A percentile compares a stretch with the other conserved stretches of the same genome.
phyloP scores from a whole-genome alignment of 371 early-diverging fungal species.

The Apophysomyces elegans region DNA sequence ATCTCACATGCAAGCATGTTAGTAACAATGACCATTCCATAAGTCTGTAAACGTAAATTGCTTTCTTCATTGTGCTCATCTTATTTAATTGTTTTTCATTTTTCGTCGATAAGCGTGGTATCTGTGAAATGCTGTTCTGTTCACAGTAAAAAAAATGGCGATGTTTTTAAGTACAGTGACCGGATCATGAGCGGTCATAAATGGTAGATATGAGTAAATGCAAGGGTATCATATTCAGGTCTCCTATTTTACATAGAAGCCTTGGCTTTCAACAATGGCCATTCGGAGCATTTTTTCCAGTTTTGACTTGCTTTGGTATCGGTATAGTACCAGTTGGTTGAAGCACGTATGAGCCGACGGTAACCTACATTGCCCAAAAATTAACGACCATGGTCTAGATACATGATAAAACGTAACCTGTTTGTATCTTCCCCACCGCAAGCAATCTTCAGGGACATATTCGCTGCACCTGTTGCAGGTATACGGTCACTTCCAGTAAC shows the following conservation, averaged over 20 bases:
- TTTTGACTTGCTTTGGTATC: constrained; percentile 78
- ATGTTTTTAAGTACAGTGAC: no score
- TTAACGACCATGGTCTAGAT: constrained; percentile 5
- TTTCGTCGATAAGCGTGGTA: no score
- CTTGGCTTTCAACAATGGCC: constrained; percentile 91
- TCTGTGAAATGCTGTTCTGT: no score
- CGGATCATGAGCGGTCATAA: no score
- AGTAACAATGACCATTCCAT: no score
- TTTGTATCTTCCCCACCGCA: constrained; percentile 74
- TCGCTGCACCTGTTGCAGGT: constrained; percentile 87
- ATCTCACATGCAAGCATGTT: no score
- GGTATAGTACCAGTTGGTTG: constrained; percentile 89
- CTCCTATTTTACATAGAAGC: constrained; percentile 82
- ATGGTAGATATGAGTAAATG: neutral
- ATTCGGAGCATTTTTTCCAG: constrained; percentile 77
- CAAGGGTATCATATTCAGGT: neutral
- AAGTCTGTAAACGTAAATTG: no score
- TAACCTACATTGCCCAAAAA: constrained; percentile 49
- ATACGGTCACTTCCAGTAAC: constrained; percentile 97
- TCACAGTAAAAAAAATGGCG: no score
- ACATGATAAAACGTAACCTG: constrained; percentile 27
- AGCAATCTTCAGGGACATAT: constrained; percentile 77
- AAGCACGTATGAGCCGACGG: constrained; percentile 98
- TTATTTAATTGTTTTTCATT: no score
- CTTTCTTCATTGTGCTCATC: no score